phyloP scores from a whole-genome alignment of 495 filamentous ascomycete species.

The Aspergillus panamensis region DNA sequence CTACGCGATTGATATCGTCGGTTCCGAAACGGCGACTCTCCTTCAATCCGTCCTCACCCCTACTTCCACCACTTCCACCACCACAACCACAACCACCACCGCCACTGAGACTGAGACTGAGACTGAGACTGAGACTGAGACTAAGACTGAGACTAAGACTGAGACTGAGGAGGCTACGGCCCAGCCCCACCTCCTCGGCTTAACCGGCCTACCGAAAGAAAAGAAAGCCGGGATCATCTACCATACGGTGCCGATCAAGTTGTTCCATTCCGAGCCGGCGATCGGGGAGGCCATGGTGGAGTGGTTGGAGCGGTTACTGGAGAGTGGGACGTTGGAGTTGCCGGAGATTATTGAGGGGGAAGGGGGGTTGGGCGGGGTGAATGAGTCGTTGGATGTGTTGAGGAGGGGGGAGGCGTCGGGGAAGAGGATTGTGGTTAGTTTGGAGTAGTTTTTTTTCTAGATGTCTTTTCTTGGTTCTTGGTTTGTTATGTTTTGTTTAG shows the following conservation, averaged over 20 bases:
- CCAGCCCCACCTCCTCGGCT: constrained; percentile 55
- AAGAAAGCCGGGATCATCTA: constrained; percentile 41
- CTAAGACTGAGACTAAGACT: too few relatives aligned
- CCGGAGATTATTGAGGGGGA: constrained; percentile 58
- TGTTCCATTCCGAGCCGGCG: constrained; percentile 58
- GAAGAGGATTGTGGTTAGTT: constrained; percentile 56
- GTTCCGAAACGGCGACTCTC: constrained; percentile 52
- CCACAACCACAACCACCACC: too few relatives aligned
- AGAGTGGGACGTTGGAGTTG: constrained; percentile 41
- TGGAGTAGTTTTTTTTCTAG: constrained; percentile 15
- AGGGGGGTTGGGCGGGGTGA: constrained; percentile 58
- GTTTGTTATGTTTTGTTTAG: neutral
- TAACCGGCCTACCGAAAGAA: constrained; percentile 59
- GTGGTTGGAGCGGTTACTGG: constrained; percentile 60
- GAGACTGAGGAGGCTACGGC: constrained; percentile 18
- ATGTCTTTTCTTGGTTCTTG: neutral
- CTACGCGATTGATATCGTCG: constrained; percentile 61
- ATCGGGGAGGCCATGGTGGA: constrained; percentile 54
- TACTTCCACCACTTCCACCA: too few relatives aligned
- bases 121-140: too few relatives aligned
- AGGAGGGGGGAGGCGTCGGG: constrained; percentile 54
- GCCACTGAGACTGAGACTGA: too few relatives aligned
- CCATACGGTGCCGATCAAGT: constrained; percentile 65
- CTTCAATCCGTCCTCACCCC: constrained; percentile 45
- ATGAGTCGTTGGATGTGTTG: constrained; percentile 57